Percentiles rank a stretch among this genome's conserved stretches.
These are phyloP conservation scores for Sequoiadendron giganteum DNA, from an alignment of 75 land plant species.

Conservation along the genomic window DNA sequence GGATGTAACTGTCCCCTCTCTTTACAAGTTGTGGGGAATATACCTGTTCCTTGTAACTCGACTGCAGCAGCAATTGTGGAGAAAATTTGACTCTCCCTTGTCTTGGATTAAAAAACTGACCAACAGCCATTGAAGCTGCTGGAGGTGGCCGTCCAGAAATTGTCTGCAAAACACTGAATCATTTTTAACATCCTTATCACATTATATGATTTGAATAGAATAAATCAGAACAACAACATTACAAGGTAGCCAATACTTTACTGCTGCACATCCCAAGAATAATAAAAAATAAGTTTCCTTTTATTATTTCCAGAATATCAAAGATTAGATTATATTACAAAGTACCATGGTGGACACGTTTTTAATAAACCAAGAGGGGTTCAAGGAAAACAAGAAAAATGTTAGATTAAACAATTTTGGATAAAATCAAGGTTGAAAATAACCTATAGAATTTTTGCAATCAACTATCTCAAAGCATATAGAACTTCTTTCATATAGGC, in stretches of 20 bases:
- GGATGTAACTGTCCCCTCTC: not conserved
- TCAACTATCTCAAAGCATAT: not conserved
- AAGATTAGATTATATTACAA: not conserved
- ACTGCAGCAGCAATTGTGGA: constrained; percentile 41
- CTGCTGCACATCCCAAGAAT: not conserved
- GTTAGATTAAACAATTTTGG: not conserved
- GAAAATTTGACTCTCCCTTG: constrained; percentile 60
- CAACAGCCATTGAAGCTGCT: constrained; percentile 97
- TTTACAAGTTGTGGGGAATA: not conserved
- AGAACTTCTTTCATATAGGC: not conserved
- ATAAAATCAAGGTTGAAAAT: not conserved
- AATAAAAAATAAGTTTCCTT: not conserved
- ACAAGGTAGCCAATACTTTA: not conserved
- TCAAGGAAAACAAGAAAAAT: not conserved
- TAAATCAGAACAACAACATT: not conserved
- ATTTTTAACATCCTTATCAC: not conserved
- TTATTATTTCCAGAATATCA: not conserved
- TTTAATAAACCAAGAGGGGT: not conserved
- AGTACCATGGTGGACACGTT: not conserved
- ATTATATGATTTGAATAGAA: not conserved
- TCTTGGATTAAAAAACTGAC: constrained; percentile 83
- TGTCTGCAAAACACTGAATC: constrained; percentile 44
- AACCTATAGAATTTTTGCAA: not conserved
- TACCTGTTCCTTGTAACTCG: constrained; percentile 64
- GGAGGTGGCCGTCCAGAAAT: constrained; percentile 97